Evolutionary conservation across 164 flowering plant species (phyloP).

Genomic region (Aristolochia fimbriata): DNA sequence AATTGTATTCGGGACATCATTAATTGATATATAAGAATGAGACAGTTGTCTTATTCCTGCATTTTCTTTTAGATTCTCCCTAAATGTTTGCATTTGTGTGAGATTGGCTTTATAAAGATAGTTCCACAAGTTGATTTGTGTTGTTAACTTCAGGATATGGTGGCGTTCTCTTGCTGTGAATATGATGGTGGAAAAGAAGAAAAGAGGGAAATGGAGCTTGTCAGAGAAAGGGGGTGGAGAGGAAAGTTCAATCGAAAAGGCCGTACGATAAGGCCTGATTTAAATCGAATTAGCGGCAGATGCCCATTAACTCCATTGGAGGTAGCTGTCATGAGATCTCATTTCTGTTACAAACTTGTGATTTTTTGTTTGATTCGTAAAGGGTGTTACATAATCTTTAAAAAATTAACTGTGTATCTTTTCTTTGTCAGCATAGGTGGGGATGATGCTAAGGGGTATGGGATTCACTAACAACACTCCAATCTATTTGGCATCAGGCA

Average conservation of each 20-base stretch:
- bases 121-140: too few relatives aligned
- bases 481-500: conserved; percentile 75
- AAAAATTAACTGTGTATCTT: conserved; percentile 4
- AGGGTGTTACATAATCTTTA: too few relatives aligned
- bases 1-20: too few relatives aligned
- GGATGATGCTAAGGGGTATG: conserved; percentile 92
- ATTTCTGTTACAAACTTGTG: background rate
- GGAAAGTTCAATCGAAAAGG: conserved; percentile 55
- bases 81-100: too few relatives aligned
- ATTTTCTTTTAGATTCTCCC: too few relatives aligned
- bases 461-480: conserved; percentile 64
- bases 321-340: conserved; percentile 29
- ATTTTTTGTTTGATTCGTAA: background rate
- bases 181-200: conserved; percentile 77
- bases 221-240: conserved; percentile 74
- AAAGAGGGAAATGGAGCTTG: conserved; percentile 46
- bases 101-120: too few relatives aligned
- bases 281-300: conserved; percentile 61
- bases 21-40: too few relatives aligned
- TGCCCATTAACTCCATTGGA: conserved; percentile 94
- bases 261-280: conserved; percentile 44
- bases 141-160: conserved; percentile 64
- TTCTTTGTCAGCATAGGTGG: conserved; percentile 56
- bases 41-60: too few relatives aligned
- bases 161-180: conserved; percentile 92